Base-by-base conservation (phyloP, 2,329 filamentous ascomycete genomes). In the Rachicladosporium sp. region DNA sequence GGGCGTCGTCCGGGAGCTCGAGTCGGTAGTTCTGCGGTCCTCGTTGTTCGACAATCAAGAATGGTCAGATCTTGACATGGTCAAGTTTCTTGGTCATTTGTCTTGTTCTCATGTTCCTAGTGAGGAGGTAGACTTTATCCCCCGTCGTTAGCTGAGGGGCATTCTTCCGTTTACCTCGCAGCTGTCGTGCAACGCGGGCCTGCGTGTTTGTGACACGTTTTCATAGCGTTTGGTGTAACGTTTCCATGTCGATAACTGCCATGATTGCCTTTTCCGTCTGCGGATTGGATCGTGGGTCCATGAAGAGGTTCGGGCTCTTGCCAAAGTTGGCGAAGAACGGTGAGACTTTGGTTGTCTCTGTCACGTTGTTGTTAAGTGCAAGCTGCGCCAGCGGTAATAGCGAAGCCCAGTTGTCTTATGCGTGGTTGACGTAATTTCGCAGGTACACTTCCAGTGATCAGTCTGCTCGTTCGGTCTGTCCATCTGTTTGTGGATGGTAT, bases 21-120 rank as follows among this genome's bases (percentile, higher is more conserved):
- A 36, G 35, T 30, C 27, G 21, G 35, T 36, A 36, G 4, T n/a
- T 30, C 6, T 30, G 19, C 4, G 23, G 35, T 19, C 35, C 35
- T 4, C 12, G 8, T 10, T 10, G 11, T n/a, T 29, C 35, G 10
- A 8, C 4, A 10, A 36, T 30, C 4, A 9, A 12, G n/a, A 36
- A 36, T 10, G 35, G 35, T 10, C 35, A 23, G n/a, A 30, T 23
- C 4, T 31, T 36, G n/a, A 13, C 19, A 7, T 21, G 19, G 35
- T 36, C 35, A 12, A 36, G 35, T 11, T 36, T 36, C 35, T 36
- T 36, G 35, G n/a, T 9, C n/a, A 29, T 23, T 6, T 11, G 21
- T 9, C 12, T 7, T 11, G 35, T 36, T 10, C 19, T 34, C 11
- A 34, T 19, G 7, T 34, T 34, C 33, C 21, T 34, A 19, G 33